Evolutionary conservation across 2,329 filamentous ascomycete species (phyloP).

Genomic region (Neonectria coccinea): DNA sequence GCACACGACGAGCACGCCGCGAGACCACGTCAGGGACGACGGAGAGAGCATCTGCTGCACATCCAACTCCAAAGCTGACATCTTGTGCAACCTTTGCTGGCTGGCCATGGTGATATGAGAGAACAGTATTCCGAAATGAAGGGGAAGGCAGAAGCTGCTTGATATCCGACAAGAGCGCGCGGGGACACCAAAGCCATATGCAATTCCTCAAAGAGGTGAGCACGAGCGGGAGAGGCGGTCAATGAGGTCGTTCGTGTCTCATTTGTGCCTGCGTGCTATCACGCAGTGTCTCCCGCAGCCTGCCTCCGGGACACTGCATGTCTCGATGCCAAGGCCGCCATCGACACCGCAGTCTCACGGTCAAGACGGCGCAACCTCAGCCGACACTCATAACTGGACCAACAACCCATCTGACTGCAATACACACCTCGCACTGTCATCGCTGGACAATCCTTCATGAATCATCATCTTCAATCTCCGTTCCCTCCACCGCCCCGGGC

Average conservation of each 20-base stretch:
- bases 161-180: neutral
- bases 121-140: neutral
- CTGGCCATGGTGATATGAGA: conserved; percentile 8
- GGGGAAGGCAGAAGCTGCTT: neutral
- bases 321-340: neutral
- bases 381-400: neutral
- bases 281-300: neutral
- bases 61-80: neutral
- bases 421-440: neutral
- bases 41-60: neutral
- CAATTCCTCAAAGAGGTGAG: neutral
- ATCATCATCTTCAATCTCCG: neutral
- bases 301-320: neutral
- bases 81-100: conserved; percentile 7
- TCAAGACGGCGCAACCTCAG: neutral
- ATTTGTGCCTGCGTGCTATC: neutral
- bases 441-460: neutral
- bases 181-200: conserved; percentile 1
- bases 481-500: neutral
- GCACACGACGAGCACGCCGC: neutral
- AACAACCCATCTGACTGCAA: neutral
- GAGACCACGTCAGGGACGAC: neutral
- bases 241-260: neutral
- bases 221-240: neutral
- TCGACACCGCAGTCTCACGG: neutral